Conservation (phyloP, 2,329 filamentous ascomycete species). For the Colletotrichum musicola region DNA sequence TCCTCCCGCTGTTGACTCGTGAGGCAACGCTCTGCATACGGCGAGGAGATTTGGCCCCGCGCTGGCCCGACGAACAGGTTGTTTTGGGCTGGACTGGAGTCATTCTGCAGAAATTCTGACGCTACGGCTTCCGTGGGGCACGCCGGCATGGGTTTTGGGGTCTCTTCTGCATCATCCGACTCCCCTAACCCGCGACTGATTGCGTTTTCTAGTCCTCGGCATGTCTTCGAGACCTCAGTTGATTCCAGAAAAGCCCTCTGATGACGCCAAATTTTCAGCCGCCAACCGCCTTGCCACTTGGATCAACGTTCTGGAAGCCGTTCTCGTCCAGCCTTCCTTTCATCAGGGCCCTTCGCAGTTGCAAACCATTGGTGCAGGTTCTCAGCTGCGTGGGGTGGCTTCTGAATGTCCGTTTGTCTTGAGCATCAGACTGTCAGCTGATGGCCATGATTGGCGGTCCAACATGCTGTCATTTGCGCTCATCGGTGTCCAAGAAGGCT, state of each 20-base stretch:
- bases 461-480: not conserved
- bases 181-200: not conserved
- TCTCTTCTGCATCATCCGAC: not conserved
- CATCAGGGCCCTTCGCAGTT: not conserved
- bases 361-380: not conserved
- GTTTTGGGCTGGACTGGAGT: not conserved
- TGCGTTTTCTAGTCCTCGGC: not conserved
- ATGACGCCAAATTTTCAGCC: not conserved
- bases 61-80: not conserved
- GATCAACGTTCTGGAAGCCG: not conserved
- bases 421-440: too few species aligned
- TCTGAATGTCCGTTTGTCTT: not conserved
- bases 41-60: not conserved
- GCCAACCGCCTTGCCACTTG: not conserved
- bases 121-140: too few species aligned
- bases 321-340: not conserved
- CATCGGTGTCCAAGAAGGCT: constrained; percentile 10
- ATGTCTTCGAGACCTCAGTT: not conserved
- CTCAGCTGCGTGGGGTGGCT: not conserved
- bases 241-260: not conserved
- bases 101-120: not conserved
- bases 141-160: not conserved
- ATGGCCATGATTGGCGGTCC: not conserved
- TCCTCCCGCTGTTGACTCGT: not conserved
- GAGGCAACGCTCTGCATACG: not conserved